Percentiles rank a stretch among this genome's conserved stretches.
Evolutionary conservation across 495 filamentous ascomycete genomes (phyloP).

Genomic region (Ascobolus immersus): DNA sequence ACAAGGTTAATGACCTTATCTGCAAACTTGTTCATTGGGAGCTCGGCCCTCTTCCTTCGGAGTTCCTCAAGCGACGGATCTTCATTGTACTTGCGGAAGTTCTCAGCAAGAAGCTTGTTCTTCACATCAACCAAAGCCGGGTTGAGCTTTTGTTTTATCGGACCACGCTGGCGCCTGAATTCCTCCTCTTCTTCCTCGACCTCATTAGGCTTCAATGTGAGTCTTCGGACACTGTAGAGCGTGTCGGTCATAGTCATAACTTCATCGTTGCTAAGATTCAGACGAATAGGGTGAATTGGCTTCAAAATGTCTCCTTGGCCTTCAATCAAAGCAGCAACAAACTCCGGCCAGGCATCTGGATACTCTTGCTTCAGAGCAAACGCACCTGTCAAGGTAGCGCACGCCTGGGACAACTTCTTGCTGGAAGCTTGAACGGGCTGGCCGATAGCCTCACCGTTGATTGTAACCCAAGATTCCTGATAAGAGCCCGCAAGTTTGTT

Average conservation of each 20-base stretch:
- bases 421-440: conserved; percentile 17
- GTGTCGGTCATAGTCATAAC: conserved; percentile 21
- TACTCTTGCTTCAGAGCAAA: conserved; percentile 17
- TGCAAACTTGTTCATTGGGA: conserved; percentile 27
- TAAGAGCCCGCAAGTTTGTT: conserved; percentile 5
- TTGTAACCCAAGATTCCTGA: conserved; percentile 12
- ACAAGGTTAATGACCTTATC: conserved; percentile 24
- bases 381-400: conserved; percentile 22
- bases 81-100: conserved; percentile 13
- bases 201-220: conserved; percentile 19
- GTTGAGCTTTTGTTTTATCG: conserved; percentile 8
- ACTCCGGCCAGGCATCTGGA: conserved; percentile 18
- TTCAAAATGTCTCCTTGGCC: conserved; percentile 21
- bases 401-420: conserved; percentile 19
- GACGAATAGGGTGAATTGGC: conserved; percentile 14
- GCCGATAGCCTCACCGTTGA: conserved; percentile 18
- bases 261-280: conserved; percentile 18
- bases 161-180: conserved; percentile 5
- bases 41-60: conserved; percentile 17
- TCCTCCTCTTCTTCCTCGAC: conserved; percentile 11
- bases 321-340: conserved; percentile 17
- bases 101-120: conserved; percentile 12
- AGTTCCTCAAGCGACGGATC: conserved; percentile 17
- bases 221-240: conserved; percentile 17
- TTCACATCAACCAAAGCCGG: conserved; percentile 9